Base-by-base conservation (phyloP, 202 grass and related monocot genomes). In the Schoenoplectus triqueter region DNA sequence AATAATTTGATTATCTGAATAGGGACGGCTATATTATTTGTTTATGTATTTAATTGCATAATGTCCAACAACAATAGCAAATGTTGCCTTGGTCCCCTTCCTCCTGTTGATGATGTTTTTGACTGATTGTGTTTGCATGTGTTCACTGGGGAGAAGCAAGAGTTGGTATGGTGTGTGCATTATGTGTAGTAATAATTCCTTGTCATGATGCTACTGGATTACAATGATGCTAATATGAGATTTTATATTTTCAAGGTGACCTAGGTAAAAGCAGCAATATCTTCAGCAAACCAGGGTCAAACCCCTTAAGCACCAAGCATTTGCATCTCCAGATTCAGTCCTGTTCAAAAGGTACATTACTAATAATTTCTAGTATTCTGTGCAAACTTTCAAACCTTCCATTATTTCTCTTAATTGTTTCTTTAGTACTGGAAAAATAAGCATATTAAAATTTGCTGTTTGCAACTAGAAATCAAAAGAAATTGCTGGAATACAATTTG, bases 341-440 rank as follows among this genome's bases (percentile, higher is more conserved):
- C 95, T 63, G 89, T 98, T 87, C 91, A 92, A 81, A 98, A 95
- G n/a, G n/a, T n/a, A n/a, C n/a, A n/a, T n/a, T n/a, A n/a, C n/a
- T n/a, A n/a, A n/a, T n/a, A n/a, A n/a, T n/a, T 31, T 31, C 31
- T 31, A 31, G 31, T 31, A 31, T 31, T 31, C 31, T 31, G 31
- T 31, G 31, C 31, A 31, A 31, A 31, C 31, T 31, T 31, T 31
- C 31, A 31, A 31, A 31, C 31, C 31, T 31, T 31, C 31, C 31
- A 31, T 31, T 31, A 31, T 31, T 31, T 31, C 31, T 31, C 31
- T 31, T 31, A 31, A 31, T 31, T 31, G 31, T 31, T 31, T 31
- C 31, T 31, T 31, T 31, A 31, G 31, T 31, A 31, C 31, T 31
- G 31, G 31, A 31, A 31, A 31, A 31, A 31, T 31, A 31, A 31